A percentile compares a stretch with the other conserved stretches of the same genome.
These are phyloP conservation scores for Rhizomucor miehei DNA, from an alignment of 371 early-diverging fungal genomes.

Conservation along the genomic window DNA sequence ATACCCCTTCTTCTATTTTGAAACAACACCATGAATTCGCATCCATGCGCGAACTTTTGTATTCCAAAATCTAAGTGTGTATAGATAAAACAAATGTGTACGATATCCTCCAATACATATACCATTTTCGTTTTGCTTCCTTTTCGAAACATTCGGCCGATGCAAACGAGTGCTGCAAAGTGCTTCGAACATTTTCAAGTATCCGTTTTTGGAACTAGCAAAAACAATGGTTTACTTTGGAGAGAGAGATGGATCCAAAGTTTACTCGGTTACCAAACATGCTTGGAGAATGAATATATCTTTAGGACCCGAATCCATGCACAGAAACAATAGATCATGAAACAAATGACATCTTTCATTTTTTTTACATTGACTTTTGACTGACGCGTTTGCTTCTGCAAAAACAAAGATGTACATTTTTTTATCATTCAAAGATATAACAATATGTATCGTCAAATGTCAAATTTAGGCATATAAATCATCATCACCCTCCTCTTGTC, in stretches of 20 bases:
- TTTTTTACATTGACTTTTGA: neutral
- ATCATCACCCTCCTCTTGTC: conserved; percentile 50
- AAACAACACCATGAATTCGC: conserved; percentile 14
- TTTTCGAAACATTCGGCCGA: neutral
- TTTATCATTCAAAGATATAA: conserved; percentile 2
- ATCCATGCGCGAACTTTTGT: conserved; percentile 29
- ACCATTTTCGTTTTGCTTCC: conserved; percentile 3
- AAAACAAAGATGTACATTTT: conserved; percentile 5
- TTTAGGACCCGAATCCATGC: no score
- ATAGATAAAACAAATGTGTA: neutral
- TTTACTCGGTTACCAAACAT: no score
- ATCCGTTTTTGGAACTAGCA: no score
- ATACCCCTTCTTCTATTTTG: conserved; percentile 9
- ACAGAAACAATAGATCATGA: no score
- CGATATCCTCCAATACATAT: neutral
- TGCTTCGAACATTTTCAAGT: neutral
- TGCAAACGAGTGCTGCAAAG: neutral
- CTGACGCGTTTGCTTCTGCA: neutral
- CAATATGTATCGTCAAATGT: neutral
- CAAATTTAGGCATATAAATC: conserved; percentile 53
- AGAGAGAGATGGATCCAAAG: no score
- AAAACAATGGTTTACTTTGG: no score
- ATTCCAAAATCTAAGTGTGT: conserved; percentile 8
- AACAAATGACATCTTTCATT: no score
- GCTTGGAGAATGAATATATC: no score